Evolutionary conservation across 768 basidiomycete genomes (phyloP).

Genomic region (Suillus bovinus): DNA sequence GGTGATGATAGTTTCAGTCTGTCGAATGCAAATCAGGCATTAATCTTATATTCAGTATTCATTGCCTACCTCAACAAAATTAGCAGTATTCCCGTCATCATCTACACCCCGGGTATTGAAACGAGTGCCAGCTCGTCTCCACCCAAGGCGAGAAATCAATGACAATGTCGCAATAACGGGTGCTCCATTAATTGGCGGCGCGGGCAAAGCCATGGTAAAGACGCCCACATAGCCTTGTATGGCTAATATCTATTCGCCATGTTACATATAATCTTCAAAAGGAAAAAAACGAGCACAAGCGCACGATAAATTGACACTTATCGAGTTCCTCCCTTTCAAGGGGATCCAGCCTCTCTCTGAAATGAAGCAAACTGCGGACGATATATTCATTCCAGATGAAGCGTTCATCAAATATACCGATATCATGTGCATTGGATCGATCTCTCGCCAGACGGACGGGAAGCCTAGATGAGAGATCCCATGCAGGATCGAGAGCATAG

Average conservation of each 20-base stretch:
- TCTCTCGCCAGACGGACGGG: conserved; percentile 64
- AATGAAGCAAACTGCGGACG: conserved; percentile 83
- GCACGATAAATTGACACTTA: conserved; percentile 79
- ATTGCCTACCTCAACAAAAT: conserved; percentile 85
- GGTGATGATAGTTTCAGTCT: conserved; percentile 91
- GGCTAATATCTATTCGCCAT: conserved; percentile 62
- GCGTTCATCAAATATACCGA: conserved; percentile 71
- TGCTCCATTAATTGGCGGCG: conserved; percentile 70
- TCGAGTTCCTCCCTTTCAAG: conserved; percentile 76
- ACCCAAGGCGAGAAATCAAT: conserved; percentile 85
- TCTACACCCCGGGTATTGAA: conserved; percentile 98
- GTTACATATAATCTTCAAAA: conserved; percentile 11
- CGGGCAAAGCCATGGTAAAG: conserved; percentile 75
- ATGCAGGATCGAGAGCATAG: conserved; percentile 77
- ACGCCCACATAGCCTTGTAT: conserved; percentile 94
- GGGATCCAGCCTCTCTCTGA: conserved; percentile 74
- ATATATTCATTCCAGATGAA: conserved; percentile 98
- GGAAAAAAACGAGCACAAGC: conserved; percentile 29
- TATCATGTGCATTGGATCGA: conserved; percentile 44
- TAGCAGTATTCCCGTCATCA: conserved; percentile 92
- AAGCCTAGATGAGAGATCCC: conserved; percentile 90
- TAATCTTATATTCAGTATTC: conserved; percentile 9
- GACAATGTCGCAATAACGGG: conserved; percentile 75
- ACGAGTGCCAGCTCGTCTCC: conserved; percentile 94
- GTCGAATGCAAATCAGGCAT: conserved; percentile 10